Conservation (phyloP, 148 eudicot species). For the Rhododendron ovatum region DNA sequence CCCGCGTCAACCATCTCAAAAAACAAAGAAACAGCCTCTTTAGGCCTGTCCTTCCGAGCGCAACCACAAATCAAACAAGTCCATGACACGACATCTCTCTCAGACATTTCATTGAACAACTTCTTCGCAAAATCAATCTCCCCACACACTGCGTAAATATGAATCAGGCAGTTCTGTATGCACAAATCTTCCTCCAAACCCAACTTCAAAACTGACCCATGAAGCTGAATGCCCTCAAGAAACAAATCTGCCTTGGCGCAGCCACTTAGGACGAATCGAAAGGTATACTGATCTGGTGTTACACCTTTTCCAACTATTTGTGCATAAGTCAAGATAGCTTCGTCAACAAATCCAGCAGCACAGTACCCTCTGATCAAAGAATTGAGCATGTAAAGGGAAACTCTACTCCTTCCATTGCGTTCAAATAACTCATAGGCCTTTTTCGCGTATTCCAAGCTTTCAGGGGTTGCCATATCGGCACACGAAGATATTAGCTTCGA, state of each 20-base stretch:
- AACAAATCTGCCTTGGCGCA: slow-evolving; percentile 22
- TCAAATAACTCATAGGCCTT: slow-evolving; percentile 22
- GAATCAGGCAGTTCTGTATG: slow-evolving; percentile 22
- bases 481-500: slow-evolving; percentile 14
- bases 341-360: slow-evolving; percentile 10
- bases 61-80: slow-evolving; percentile 39
- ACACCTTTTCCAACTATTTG: slow-evolving; percentile 14
- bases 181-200: not conserved
- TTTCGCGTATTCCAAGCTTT: slow-evolving; percentile 28
- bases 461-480: slow-evolving; percentile 25
- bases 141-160: slow-evolving; percentile 28
- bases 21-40: slow-evolving; percentile 30
- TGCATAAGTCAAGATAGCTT: slow-evolving; percentile 22
- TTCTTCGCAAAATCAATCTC: slow-evolving; percentile 21
- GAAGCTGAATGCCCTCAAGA: slow-evolving; percentile 28
- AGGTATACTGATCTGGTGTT: slow-evolving; percentile 27
- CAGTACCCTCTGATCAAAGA: slow-evolving; percentile 36
- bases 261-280: slow-evolving; percentile 27
- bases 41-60: slow-evolving; percentile 15
- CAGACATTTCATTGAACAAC: slow-evolving; percentile 34
- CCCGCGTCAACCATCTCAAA: slow-evolving; percentile 27
- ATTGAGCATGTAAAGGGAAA: slow-evolving; percentile 22
- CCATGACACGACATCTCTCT: slow-evolving; percentile 30
- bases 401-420: too few species aligned
- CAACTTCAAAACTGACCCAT: slow-evolving; percentile 23